Base-by-base conservation (phyloP, 2,329 filamentous ascomycete species). In the Alternaria panax region DNA sequence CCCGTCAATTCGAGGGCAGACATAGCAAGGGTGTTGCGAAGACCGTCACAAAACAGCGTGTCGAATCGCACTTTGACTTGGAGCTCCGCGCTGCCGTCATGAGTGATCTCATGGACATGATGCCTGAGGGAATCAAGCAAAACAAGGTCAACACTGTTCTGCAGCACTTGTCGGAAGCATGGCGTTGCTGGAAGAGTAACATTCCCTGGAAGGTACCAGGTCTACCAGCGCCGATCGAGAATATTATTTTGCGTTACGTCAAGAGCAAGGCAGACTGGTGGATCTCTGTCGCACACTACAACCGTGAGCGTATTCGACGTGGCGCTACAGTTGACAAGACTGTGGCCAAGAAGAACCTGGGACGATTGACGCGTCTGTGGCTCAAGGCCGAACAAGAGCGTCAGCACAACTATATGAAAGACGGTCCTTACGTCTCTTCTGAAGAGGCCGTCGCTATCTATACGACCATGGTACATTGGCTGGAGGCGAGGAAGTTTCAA, bases 261-360 rank as follows among this genome's bases (percentile, higher is more conserved):
- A 99, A 99, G 84, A 94, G 93, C 68, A 99, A 99, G 84, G 95
- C 95, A 18, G 95, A 99, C 78, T 99, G 95, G 96, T 99, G 95
- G 95, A 94, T 99, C 62, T 98, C 93, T 22, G 96, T 99, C 30
- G 95, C 95, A 11, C 95, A 99, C 77, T 99, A 99, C 83, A 99
- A 99, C 77, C 91, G 95, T 72, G 95, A 99, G 82, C 91, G 95
- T 78, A 99, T 99, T 73, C 88, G 95, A 69, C 87, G 95, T 78
- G 96, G 95, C 75, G 96, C 95, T 2, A 99, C 95, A 2, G 95
- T 99, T 12, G 95, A 99, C 78, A 99, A 99, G 84, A 99, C 95
- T 3, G 96, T 99, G 25, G 95, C 95, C 4, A 99, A 99, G 87
- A 99, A 99, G 86, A 99, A 99, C 68, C 85, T 99, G 63, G 95